A percentile compares a stretch with the other conserved stretches of the same genome.
Conservation (phyloP, 208 protist genomes). For the Giardia muris region DNA sequence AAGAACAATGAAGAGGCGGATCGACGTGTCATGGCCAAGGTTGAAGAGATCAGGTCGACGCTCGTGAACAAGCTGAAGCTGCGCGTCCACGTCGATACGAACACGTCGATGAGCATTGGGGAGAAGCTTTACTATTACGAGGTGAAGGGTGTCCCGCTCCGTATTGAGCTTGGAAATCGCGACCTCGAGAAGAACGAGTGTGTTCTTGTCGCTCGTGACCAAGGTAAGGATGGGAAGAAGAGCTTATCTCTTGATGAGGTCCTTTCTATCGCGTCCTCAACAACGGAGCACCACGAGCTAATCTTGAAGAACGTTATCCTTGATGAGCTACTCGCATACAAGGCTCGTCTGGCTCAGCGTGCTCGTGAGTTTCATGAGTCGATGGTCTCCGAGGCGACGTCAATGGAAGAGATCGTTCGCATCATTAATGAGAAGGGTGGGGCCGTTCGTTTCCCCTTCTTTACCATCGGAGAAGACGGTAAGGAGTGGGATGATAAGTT, state of each 20-base stretch:
- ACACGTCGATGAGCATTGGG: conserved; percentile 34
- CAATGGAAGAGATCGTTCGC: conserved; percentile 31
- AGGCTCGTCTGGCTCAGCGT: background rate
- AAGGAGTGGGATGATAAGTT: conserved; percentile 39
- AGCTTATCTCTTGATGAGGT: background rate
- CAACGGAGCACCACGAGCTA: background rate
- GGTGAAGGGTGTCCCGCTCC: conserved; percentile 49
- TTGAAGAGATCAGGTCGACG: conserved; percentile 29
- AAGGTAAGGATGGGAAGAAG: conserved; percentile 36
- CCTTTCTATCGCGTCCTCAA: background rate
- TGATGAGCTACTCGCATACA: background rate
- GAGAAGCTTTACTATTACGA: conserved; percentile 49
- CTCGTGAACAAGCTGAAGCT: conserved; percentile 36
- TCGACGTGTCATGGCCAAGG: background rate
- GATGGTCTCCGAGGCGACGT: background rate
- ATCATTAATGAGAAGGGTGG: conserved; percentile 30
- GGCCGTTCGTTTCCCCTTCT: conserved; percentile 44
- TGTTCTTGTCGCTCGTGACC: conserved; percentile 35
- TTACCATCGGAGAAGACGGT: conserved; percentile 39
- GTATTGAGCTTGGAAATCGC: conserved; percentile 46
- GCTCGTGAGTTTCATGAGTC: conserved; percentile 31
- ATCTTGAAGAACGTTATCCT: conserved; percentile 10
- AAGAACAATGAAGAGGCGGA: background rate
- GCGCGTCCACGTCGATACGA: conserved; percentile 24
- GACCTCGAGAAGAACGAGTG: conserved; percentile 39